Evolutionary conservation across 768 basidiomycete species (phyloP).

Genomic region (Galerina marginata): DNA sequence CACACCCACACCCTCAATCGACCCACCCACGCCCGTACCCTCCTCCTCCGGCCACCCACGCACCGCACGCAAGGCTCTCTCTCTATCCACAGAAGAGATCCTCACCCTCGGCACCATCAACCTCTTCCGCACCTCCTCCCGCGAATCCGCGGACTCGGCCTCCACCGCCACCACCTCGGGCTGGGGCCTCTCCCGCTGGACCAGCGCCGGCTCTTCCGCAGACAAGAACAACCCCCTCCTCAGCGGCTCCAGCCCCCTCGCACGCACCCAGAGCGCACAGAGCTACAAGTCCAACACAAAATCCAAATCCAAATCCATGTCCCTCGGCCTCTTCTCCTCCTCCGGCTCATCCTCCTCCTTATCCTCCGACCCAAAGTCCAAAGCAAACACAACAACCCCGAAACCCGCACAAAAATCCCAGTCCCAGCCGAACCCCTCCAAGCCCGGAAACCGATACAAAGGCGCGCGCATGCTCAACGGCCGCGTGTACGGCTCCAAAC

Average conservation of each 20-base stretch:
- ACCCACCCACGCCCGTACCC: slow-evolving; percentile 21
- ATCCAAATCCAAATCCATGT: neutral
- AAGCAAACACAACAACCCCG: slow-evolving; percentile 18
- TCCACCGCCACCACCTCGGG: slow-evolving; percentile 20
- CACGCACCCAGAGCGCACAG: slow-evolving; percentile 39
- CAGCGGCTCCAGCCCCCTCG: slow-evolving; percentile 34
- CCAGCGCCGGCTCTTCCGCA: slow-evolving; percentile 21
- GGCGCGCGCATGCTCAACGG: slow-evolving; percentile 83
- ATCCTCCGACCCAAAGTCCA: slow-evolving; percentile 8
- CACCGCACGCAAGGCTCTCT: slow-evolving; percentile 30
- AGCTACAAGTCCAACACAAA: slow-evolving; percentile 32
- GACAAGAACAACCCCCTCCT: slow-evolving; percentile 17
- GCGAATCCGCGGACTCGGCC: slow-evolving; percentile 24
- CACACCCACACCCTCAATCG: slow-evolving; percentile 45
- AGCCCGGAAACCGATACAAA: slow-evolving; percentile 29
- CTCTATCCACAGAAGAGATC: slow-evolving; percentile 39
- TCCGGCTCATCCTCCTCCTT: slow-evolving; percentile 17
- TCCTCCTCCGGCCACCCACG: slow-evolving; percentile 2
- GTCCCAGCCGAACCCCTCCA: slow-evolving; percentile 6
- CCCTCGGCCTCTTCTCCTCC: slow-evolving; percentile 10
- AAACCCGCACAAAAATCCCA: slow-evolving; percentile 12
- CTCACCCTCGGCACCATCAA: slow-evolving; percentile 44
- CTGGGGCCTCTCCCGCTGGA: slow-evolving; percentile 38
- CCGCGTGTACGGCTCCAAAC: slow-evolving; percentile 72
- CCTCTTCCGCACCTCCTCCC: slow-evolving; percentile 43